phyloP scores from a whole-genome alignment of 1,284 basidiomycete species.

The Pterula multifida region DNA sequence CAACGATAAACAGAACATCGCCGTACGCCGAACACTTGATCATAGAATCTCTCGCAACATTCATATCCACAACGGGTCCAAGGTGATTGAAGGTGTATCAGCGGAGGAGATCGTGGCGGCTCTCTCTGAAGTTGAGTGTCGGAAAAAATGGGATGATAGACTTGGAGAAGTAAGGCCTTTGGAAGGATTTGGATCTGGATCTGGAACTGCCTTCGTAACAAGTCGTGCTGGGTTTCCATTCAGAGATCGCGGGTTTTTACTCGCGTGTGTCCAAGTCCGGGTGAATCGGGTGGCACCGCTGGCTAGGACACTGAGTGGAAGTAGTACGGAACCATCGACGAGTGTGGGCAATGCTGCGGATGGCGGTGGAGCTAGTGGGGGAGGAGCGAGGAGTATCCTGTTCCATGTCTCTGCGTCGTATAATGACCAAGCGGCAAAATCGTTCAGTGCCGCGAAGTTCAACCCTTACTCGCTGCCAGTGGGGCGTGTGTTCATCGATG shows the following conservation, averaged over 20 bases:
- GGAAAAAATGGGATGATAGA: conserved; percentile 78
- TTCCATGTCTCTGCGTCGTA: conserved; percentile 73
- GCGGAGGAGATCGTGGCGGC: conserved; percentile 83
- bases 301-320: conserved; percentile 19
- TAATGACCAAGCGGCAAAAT: conserved; percentile 44
- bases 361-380: conserved; percentile 17
- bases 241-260: conserved; percentile 78
- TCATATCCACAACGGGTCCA: conserved; percentile 81
- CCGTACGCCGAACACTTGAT: conserved; percentile 28
- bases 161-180: conserved; percentile 62
- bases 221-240: conserved; percentile 82
- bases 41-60: conserved; percentile 75
- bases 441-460: conserved; percentile 57
- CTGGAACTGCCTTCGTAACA: conserved; percentile 57
- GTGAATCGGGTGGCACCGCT: conserved; percentile 27
- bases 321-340: conserved; percentile 13
- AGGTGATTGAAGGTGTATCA: conserved; percentile 89
- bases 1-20: conserved; percentile 60
- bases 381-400: conserved; percentile 39
- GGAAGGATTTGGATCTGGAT: conserved; percentile 74
- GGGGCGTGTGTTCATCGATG: conserved; percentile 82
- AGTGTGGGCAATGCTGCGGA: conserved; percentile 12
- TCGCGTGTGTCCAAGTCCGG: conserved; percentile 68
- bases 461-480: conserved; percentile 70
- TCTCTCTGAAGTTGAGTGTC: conserved; percentile 58